A percentile compares a stretch with the other conserved stretches of the same genome.
These are phyloP conservation scores for Xenoacremonium recifei DNA, from an alignment of 2,329 filamentous ascomycete species.

Conservation along the genomic window DNA sequence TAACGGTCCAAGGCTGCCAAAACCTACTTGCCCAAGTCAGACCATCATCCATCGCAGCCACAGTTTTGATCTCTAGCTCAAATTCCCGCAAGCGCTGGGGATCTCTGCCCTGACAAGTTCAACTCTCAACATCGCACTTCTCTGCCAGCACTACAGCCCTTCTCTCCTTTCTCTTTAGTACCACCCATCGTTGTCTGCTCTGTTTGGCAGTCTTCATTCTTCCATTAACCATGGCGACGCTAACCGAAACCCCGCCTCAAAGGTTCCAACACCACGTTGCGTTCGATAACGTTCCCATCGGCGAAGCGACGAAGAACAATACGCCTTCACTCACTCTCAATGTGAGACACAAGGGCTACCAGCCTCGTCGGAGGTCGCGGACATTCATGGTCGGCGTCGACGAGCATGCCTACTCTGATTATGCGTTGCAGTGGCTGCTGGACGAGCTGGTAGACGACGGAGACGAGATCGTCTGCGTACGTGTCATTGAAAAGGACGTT, in stretches of 20 bases:
- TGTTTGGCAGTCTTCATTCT: no score
- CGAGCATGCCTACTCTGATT: conserved; percentile 88
- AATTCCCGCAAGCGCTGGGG: conserved; percentile 23
- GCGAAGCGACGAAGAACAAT: conserved; percentile 59
- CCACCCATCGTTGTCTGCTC: no score
- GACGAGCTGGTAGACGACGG: conserved; percentile 91
- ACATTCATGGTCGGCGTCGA: conserved; percentile 91
- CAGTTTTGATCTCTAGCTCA: conserved; percentile 17
- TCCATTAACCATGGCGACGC: conserved; percentile 42
- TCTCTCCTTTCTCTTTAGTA: no score
- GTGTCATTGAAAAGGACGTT: conserved; percentile 81
- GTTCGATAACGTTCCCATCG: conserved; percentile 58
- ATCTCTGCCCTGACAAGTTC: background rate
- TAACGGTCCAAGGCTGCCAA: background rate
- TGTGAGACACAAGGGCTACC: conserved; percentile 82
- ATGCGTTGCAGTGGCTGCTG: conserved; percentile 87
- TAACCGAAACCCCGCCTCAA: conserved; percentile 40
- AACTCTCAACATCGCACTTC: conserved; percentile 9
- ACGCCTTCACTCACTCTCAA: conserved; percentile 75
- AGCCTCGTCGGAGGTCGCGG: conserved; percentile 74
- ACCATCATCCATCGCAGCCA: conserved; percentile 26
- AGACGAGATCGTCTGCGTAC: conserved; percentile 87
- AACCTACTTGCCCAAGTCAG: conserved; percentile 23
- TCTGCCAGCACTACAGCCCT: no score
- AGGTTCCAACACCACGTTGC: conserved; percentile 60